Base-by-base conservation (phyloP, 2,329 filamentous ascomycete genomes). In the Penicillium oxalicum region DNA sequence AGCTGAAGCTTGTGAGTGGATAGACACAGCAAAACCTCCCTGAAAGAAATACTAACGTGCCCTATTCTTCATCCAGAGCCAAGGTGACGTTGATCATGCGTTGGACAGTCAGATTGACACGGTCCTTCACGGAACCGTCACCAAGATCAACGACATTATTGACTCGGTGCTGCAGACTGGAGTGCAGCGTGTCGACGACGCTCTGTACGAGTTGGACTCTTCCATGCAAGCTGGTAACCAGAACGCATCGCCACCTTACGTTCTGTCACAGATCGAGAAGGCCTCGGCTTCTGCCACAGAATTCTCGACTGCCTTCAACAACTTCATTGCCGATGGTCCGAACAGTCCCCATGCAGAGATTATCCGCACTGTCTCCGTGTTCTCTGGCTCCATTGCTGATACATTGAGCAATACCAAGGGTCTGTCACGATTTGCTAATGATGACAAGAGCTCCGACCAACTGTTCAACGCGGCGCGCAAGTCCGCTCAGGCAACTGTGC, bases 161-260 rank as follows among this genome's bases (percentile, higher is more conserved):
- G 93, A 98, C 69, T 95, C 91, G 0, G 93, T 98, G 3, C 77
- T 98, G 35, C 91, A 97, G 67, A 86, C 88, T 42, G 93, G 91
- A 58, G 89, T 97, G 24, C 84, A 93, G 62, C 86, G 93, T 39
- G 91, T 98, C 11, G 93, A 98, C 62, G 93, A 98, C 70, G 90
- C 93, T 38, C 77, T 98, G 33, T 98, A 98, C 72, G 93, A 98
- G 70, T 78, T 98, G 38, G 93, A 98, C 70, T 97, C 93, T 18
- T 87, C 87, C 18, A 97, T 97, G 90, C 91, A 97, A 68, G 93
- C 91, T 36, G 93, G 93, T 69, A 98, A 98, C 74, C 93, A 97
- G 73, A 98, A 94, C 63, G 93, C 93, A 1, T 95, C 91, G 36
- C 90, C 93, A 11, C 82, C 91, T 1, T 97, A 94, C 65, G 91